Evolutionary conservation across 169 alveolate species (phyloP).

Genomic region (Plasmodium relictum): DNA sequence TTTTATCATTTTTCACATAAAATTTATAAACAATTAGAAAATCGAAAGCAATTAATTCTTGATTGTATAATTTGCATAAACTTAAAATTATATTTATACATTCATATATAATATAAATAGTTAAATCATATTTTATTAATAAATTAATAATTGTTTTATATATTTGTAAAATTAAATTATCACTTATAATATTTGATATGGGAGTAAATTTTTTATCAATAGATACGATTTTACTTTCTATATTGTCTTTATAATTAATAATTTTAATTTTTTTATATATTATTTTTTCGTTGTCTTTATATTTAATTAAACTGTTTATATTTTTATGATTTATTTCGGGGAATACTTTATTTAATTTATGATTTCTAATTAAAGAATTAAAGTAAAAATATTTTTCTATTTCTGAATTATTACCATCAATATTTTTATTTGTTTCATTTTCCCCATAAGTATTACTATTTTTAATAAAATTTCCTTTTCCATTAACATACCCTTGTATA

Average conservation of each 20-base stretch:
- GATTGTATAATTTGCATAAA: constrained; percentile 16
- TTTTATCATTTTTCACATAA: constrained; percentile 32
- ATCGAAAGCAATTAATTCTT: constrained; percentile 31
- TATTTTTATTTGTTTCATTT: background rate
- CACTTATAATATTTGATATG: background rate
- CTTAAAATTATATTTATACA: constrained; percentile 45
- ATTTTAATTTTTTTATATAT: constrained; percentile 27
- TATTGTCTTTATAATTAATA: constrained; percentile 3
- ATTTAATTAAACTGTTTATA: background rate
- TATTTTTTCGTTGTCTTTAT: constrained; percentile 2
- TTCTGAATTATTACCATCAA: background rate
- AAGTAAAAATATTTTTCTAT: background rate
- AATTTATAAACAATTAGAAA: constrained; percentile 27
- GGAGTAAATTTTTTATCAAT: background rate
- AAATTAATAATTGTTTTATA: constrained; percentile 31
- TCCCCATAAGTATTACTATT: background rate
- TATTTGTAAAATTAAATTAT: constrained; percentile 32
- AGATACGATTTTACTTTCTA: background rate
- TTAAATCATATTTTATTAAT: constrained; percentile 22
- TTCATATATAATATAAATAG: constrained; percentile 52
- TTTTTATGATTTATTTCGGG: background rate
- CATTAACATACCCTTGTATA: no score
- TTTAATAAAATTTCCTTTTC: no score
- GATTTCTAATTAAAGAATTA: background rate
- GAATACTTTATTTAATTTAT: background rate